These are phyloP conservation scores for Pistacia atlantica DNA, from an alignment of 345 rosid species.

Conservation along the genomic window DNA sequence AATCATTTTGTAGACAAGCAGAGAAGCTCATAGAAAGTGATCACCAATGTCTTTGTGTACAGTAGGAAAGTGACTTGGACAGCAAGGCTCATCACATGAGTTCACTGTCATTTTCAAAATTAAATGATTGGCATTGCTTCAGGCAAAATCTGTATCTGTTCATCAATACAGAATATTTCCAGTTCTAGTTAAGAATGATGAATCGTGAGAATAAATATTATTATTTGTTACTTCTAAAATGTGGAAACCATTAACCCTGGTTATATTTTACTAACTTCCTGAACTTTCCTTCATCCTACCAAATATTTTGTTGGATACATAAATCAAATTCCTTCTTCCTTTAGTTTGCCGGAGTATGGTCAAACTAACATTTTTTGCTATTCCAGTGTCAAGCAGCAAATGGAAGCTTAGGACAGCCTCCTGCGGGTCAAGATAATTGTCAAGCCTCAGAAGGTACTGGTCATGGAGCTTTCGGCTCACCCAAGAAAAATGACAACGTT, in stretches of 20 bases:
- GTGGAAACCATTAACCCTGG: too few species aligned
- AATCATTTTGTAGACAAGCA: slow-evolving; percentile 4
- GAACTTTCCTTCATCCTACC: not conserved
- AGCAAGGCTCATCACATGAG: not conserved
- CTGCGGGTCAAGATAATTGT: slow-evolving; percentile 26
- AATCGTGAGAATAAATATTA: not conserved
- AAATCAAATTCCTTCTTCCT: not conserved
- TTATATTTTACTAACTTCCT: not conserved
- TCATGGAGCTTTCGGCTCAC: slow-evolving; percentile 20
- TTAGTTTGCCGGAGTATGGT: not conserved
- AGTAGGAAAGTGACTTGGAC: not conserved
- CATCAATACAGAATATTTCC: not conserved
- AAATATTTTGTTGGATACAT: not conserved
- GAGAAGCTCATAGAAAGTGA: not conserved
- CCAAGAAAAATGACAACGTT: slow-evolving; percentile 25
- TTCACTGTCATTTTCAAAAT: not conserved
- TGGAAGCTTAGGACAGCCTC: slow-evolving; percentile 30
- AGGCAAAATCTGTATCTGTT: not conserved
- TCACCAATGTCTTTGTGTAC: not conserved
- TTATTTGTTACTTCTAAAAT: not conserved
- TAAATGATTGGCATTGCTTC: not conserved
- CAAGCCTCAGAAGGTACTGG: slow-evolving; percentile 30
- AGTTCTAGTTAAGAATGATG: not conserved
- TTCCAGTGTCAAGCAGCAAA: slow-evolving; percentile 34
- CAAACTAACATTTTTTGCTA: slow-evolving; percentile 6